Percentiles rank a stretch among this genome's conserved stretches.
These are phyloP conservation scores for Daedaleopsis nitida DNA, from an alignment of 768 basidiomycete genomes.

Conservation along the genomic window DNA sequence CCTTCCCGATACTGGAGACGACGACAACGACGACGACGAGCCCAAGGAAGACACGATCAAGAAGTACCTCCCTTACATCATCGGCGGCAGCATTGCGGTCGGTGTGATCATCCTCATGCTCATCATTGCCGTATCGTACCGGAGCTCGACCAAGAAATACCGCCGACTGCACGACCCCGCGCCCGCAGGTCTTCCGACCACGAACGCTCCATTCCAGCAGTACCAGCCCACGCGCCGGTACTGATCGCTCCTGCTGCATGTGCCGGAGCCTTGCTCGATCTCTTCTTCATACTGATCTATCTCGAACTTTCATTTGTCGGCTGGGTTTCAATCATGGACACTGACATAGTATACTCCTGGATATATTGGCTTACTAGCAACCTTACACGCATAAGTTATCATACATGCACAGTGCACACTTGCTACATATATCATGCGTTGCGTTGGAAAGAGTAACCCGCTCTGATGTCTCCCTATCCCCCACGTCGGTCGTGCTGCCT, in stretches of 20 bases:
- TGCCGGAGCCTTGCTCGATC: background rate
- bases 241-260: slow-evolving; percentile 1
- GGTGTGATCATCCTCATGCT: slow-evolving; percentile 23
- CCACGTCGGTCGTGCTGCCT: background rate
- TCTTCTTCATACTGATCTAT: background rate
- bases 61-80: slow-evolving; percentile 32
- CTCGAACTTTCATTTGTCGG: background rate
- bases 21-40: slow-evolving; percentile 15
- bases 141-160: slow-evolving; percentile 24
- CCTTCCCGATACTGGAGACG: slow-evolving; percentile 22
- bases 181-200: slow-evolving; percentile 23
- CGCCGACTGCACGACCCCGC: slow-evolving; percentile 31
- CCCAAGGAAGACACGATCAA: slow-evolving; percentile 24
- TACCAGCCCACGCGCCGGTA: slow-evolving; percentile 14
- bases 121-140: slow-evolving; percentile 21
- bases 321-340: background rate
- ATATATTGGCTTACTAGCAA: background rate
- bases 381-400: background rate
- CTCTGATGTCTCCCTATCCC: background rate
- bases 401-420: background rate
- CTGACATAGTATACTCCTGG: background rate
- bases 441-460: background rate
- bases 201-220: background rate
- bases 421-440: background rate
- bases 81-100: slow-evolving; percentile 28